Evolutionary conservation across 2,329 filamentous ascomycete genomes (phyloP).

Genomic region (Alternaria sp.): DNA sequence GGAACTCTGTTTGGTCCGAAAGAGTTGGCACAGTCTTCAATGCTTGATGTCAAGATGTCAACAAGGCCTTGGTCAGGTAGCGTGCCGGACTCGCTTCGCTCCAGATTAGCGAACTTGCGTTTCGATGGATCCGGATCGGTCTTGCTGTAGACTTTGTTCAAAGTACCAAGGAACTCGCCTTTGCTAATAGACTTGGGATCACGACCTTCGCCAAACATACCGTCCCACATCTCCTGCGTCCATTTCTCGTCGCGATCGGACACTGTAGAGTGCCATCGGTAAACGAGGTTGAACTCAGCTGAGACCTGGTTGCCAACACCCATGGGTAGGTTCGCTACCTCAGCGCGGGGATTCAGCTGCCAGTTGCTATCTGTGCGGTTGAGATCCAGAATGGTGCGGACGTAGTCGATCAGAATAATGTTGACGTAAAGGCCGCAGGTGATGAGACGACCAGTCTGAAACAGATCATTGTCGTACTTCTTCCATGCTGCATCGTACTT

Average conservation of each 20-base stretch:
- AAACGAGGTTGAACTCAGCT: slow-evolving; percentile 87
- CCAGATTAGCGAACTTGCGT: slow-evolving; percentile 70
- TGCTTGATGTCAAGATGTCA: slow-evolving; percentile 68
- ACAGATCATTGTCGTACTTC: slow-evolving; percentile 56
- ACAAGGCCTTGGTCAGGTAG: slow-evolving; percentile 80
- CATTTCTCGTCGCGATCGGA: slow-evolving; percentile 77
- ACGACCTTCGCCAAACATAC: slow-evolving; percentile 53
- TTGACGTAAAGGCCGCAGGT: slow-evolving; percentile 62
- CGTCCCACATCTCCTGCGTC: slow-evolving; percentile 66
- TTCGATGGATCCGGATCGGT: slow-evolving; percentile 71
- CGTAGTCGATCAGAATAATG: slow-evolving; percentile 61
- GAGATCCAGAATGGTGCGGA: slow-evolving; percentile 62
- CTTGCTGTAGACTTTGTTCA: slow-evolving; percentile 66
- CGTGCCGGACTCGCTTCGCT: slow-evolving; percentile 69
- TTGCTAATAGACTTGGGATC: slow-evolving; percentile 62
- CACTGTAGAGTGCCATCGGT: slow-evolving; percentile 86
- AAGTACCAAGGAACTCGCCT: slow-evolving; percentile 66
- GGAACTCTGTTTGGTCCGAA: slow-evolving; percentile 73
- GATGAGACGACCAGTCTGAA: slow-evolving; percentile 59
- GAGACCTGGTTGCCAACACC: slow-evolving; percentile 84
- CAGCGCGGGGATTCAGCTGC: slow-evolving; percentile 78
- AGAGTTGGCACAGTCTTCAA: slow-evolving; percentile 74
- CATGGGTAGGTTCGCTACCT: slow-evolving; percentile 68
- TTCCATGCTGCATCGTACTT: slow-evolving; percentile 42
- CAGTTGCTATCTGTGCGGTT: slow-evolving; percentile 77